Evolutionary conservation across 2,329 filamentous ascomycete genomes (phyloP), one percentile per base, ranked within the genome.

Genomic region (Paraphoma sp.): DNA sequence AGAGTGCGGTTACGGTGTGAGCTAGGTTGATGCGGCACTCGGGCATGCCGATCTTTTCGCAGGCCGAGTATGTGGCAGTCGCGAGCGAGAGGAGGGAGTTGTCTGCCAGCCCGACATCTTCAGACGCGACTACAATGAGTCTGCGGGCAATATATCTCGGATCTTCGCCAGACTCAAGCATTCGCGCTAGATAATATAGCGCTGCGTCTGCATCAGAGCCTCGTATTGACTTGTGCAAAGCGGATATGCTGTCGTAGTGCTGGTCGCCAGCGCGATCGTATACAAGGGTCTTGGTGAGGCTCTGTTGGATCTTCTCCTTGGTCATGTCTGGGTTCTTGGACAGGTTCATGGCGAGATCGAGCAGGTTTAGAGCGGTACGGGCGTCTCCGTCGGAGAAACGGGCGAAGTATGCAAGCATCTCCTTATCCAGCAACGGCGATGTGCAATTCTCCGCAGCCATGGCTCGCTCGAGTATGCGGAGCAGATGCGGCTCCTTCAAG

Each of bases 171-270:
- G 91, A 95, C 70, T 96, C 90, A 5, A 99, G 86, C 95, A 99
- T 99, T 36, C 95, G 89, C 0, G 91, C 92, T 1, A 99, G 86
- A 75, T 98, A 99, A 80, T 98, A 99, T 1, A 99, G 84, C 0
- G 94, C 86, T 0, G 94, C 95, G 75, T 98, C 91, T 0, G 94
- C 78, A 70, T 97, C 89, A 53, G 87, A 90, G 41, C 95, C 95
- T 45, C 95, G 90, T 9, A 98, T 89, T 2, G 93, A 93, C 71
- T 99, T 99, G 83, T 98, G 95, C 68, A 98, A 95, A 30, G 95
- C 95, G 0, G 92, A 96, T 70, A 99, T 98, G 51, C 91, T 95
- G 73, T 99, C 94, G 80, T 98, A 99, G 79, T 98, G 95, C 74
- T 97, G 92, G 77, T 99, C 95, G 50, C 95, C 94, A 0, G 91